Conservation (phyloP, 352 stramenopile genomes). For the Aphanomyces astaci region DNA sequence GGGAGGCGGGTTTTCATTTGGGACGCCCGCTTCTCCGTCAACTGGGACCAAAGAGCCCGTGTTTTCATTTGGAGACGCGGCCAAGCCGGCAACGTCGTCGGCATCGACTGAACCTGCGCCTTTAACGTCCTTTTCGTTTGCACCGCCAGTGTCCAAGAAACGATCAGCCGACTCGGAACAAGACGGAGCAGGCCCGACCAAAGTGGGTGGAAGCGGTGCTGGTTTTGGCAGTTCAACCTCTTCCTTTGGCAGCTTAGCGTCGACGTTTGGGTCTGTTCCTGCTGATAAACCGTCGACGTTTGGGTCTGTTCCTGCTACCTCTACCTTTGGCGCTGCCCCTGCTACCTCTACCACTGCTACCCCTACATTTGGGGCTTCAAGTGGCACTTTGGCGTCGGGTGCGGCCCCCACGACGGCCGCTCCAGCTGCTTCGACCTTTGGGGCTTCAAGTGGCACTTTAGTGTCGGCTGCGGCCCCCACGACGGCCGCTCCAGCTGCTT, state of each 20-base stretch:
- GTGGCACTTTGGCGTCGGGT: not conserved
- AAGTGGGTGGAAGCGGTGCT: not conserved
- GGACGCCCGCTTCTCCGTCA: slow-evolving; percentile 18
- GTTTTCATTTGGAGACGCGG: slow-evolving; percentile 27
- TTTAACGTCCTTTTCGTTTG: not conserved
- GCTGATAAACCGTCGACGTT: not conserved
- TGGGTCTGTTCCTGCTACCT: not conserved
- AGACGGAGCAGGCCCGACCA: not conserved
- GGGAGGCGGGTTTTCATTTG: slow-evolving; percentile 31
- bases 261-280: not conserved
- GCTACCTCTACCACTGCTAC: not conserved
- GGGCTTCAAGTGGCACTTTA: not conserved
- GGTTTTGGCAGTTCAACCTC: slow-evolving; percentile 13
- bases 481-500: not conserved
- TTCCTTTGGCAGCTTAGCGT: slow-evolving; percentile 1
- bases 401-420: not conserved
- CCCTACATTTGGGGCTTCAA: not conserved
- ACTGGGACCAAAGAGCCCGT: slow-evolving; percentile 25
- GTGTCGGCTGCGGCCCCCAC: not conserved
- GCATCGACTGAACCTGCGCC: too few relatives aligned
- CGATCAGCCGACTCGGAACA: not conserved
- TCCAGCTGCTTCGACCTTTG: not conserved
- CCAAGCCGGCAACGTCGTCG: slow-evolving; percentile 15
- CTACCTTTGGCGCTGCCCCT: slow-evolving; percentile 1
- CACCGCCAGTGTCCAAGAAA: not conserved